Base-by-base conservation (phyloP, 306 rosid species). In the Corylus americana region DNA sequence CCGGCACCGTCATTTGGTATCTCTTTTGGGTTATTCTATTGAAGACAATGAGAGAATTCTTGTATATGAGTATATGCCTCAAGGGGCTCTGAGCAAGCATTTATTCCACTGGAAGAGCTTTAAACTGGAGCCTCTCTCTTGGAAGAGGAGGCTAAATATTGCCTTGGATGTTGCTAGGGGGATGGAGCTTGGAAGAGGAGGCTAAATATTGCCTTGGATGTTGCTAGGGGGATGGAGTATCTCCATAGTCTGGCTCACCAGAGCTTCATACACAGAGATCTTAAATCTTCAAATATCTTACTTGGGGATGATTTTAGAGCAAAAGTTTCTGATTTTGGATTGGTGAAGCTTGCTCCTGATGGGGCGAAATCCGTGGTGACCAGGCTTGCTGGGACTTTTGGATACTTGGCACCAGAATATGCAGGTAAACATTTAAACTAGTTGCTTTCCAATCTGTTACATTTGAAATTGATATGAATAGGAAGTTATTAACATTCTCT, bases 261-360 rank as follows among this genome's bases (percentile, higher is more conserved):
- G 82, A 96, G 99, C 86, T 96, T 96, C 94, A 93, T 96, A 83
- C 99, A 96, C 91, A 89, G 99, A 62, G 99, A 96, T 88, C 99
- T 96, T 25, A 96, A 96, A 85, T 83, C 99, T 2, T 96, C 99
- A 29, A 96, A 96, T 71, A 93, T 96, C 80, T 83, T 96, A 85
- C 97, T 96, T 55, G 97, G 90, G 1, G 97, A 93, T 74, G 97
- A 93, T 83, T 93, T 85, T 77, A 89, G 85, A 82, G 99, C 99
- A 7, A 96, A 96, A 85, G 87, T 96, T 18, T 93, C 99, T 0
- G 99, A 96, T 81, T 96, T 96, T 61, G 99, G 99, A 58, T 86
- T 96, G 90, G 99, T 96, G 77, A 96, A 96, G 83, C 94, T 96
- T 73, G 99, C 99, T 45, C 98, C 99, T 54, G 91, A 90, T 74